These are phyloP conservation scores for Corymbia maculata DNA, from an alignment of 345 rosid genomes.

Conservation along the genomic window DNA sequence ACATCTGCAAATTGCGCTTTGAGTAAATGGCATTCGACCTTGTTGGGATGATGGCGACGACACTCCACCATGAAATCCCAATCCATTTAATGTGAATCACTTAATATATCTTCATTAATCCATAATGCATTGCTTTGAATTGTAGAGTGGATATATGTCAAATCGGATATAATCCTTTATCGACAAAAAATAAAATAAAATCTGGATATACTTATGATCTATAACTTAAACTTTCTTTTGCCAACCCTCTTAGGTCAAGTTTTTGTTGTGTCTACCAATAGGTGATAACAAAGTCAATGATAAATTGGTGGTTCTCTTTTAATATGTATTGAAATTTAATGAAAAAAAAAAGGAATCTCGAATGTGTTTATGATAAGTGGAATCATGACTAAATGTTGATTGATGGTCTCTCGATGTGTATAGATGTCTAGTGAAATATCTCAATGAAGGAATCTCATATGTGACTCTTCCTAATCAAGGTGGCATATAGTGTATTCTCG, in stretches of 20 bases:
- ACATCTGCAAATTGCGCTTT: background rate
- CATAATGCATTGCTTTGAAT: background rate
- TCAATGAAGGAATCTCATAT: background rate
- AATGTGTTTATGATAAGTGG: background rate
- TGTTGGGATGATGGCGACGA: background rate
- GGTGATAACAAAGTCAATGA: background rate
- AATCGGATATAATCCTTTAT: too few species aligned
- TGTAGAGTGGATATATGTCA: background rate
- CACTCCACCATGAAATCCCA: background rate
- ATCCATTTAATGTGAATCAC: background rate
- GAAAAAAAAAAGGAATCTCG: background rate
- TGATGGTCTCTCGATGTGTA: background rate
- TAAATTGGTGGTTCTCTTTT: background rate
- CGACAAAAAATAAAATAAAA: background rate
- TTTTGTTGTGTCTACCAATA: background rate
- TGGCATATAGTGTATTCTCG: background rate
- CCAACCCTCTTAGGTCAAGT: background rate
- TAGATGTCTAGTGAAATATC: background rate
- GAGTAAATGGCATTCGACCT: background rate
- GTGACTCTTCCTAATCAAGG: background rate
- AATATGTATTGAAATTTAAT: background rate
- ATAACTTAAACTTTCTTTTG: background rate
- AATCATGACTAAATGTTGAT: background rate
- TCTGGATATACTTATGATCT: background rate
- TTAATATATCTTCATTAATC: background rate